These are phyloP conservation scores for Epichloe gansuensis DNA, from an alignment of 2,329 filamentous ascomycete species.

Conservation along the genomic window DNA sequence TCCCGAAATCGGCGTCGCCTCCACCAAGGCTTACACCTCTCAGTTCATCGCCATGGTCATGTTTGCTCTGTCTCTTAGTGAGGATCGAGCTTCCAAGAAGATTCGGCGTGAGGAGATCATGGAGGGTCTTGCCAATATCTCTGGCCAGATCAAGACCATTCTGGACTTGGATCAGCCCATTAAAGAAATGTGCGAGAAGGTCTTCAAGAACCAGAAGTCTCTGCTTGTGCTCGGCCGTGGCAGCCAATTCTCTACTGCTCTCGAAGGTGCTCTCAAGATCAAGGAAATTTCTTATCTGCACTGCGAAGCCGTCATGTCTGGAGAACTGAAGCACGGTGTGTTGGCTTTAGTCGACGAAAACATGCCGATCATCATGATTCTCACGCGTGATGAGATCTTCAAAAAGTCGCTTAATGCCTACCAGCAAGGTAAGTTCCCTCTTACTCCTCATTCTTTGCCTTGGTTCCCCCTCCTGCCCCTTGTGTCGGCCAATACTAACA, in stretches of 20 bases:
- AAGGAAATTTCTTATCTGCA: constrained; percentile 99
- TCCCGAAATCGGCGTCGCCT: constrained; percentile 96
- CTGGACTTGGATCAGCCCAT: constrained; percentile 85
- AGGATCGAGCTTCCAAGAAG: constrained; percentile 92
- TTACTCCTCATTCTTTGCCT: not conserved
- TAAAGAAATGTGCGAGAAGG: constrained; percentile 85
- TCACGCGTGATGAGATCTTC: constrained; percentile 92
- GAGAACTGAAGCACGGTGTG: constrained; percentile 98
- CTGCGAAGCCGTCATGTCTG: constrained; percentile 99
- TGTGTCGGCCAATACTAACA: constrained; percentile 9
- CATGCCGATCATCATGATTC: constrained; percentile 98
- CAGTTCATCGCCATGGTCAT: constrained; percentile 99
- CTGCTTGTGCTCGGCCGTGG: constrained; percentile 86
- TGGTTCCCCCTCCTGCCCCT: not conserved
- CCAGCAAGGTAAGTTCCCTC: constrained; percentile 61
- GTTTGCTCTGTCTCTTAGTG: constrained; percentile 92
- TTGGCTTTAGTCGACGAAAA: constrained; percentile 95
- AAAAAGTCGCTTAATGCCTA: constrained; percentile 99
- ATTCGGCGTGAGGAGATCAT: constrained; percentile 91
- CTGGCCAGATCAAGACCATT: constrained; percentile 82
- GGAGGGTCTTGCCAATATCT: constrained; percentile 77
- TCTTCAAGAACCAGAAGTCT: constrained; percentile 95
- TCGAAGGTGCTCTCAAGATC: constrained; percentile 97
- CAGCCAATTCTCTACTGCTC: constrained; percentile 89
- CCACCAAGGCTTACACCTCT: constrained; percentile 97